Percentiles rank a stretch among this genome's conserved stretches.
These are phyloP conservation scores for Metschnikowia bowlesiae DNA, from an alignment of 805 yeast genomes.

Conservation along the genomic window DNA sequence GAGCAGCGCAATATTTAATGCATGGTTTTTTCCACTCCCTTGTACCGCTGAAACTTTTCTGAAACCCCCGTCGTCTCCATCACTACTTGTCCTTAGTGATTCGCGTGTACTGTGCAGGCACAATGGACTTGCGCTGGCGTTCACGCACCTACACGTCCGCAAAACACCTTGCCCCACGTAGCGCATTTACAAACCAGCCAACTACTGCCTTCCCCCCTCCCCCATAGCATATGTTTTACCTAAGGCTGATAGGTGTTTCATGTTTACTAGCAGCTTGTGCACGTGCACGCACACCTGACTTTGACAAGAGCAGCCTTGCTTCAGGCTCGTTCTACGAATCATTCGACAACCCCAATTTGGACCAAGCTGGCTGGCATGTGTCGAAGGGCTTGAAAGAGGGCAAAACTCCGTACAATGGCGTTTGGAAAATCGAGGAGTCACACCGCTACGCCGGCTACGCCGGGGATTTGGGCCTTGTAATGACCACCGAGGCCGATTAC, in stretches of 20 bases:
- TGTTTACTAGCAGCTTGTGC: background rate
- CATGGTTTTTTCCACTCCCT: too few relatives aligned
- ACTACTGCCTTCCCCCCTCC: background rate
- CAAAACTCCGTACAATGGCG: conserved; percentile 61
- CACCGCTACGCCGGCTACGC: conserved; percentile 49
- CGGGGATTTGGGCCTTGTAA: conserved; percentile 72
- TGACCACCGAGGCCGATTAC: conserved; percentile 70
- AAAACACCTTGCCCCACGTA: background rate
- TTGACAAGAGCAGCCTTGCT: conserved; percentile 30
- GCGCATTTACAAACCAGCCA: background rate
- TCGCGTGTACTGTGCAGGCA: background rate
- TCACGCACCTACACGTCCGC: background rate
- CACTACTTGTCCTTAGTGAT: too few relatives aligned
- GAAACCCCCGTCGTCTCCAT: too few relatives aligned
- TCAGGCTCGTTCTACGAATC: conserved; percentile 61
- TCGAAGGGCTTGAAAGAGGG: conserved; percentile 50
- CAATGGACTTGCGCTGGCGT: background rate
- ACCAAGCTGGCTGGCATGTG: conserved; percentile 38
- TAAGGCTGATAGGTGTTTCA: background rate
- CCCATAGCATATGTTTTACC: background rate
- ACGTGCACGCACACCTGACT: conserved; percentile 21
- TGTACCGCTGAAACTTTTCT: too few relatives aligned
- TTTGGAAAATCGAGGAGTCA: conserved; percentile 72
- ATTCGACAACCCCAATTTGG: conserved; percentile 34
- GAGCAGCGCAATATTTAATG: too few relatives aligned